Conservation (phyloP, 345 rosid species). For the Syzygium grande region DNA sequence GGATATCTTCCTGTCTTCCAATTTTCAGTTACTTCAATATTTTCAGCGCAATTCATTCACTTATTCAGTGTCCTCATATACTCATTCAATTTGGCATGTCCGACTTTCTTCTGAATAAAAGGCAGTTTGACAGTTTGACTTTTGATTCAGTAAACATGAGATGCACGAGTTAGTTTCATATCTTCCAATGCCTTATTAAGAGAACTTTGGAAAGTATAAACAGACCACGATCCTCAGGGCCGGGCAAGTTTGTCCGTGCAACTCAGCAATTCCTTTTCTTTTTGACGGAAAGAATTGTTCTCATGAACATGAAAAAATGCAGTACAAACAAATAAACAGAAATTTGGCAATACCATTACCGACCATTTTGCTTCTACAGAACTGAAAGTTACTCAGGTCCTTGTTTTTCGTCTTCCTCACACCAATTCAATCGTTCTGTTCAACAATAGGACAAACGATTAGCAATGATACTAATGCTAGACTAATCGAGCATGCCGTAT, state of each 20-base stretch:
- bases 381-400: neutral
- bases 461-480: neutral
- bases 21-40: neutral
- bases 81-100: neutral
- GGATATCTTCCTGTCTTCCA: neutral
- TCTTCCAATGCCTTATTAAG: neutral
- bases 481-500: neutral
- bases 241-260: neutral
- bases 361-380: neutral
- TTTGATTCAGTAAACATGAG: neutral
- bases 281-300: neutral
- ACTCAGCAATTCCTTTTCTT: neutral
- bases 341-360: neutral
- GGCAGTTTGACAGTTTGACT: neutral
- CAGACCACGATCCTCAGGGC: neutral
- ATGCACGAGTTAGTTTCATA: neutral
- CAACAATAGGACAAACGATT: neutral
- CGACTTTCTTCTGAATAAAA: neutral
- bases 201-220: neutral
- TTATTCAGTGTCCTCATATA: neutral
- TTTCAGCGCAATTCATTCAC: neutral
- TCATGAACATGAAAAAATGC: no score
- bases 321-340: neutral
- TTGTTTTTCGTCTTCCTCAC: no score
- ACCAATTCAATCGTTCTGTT: neutral